Percentiles rank a stretch among this genome's conserved stretches.
Conservation (phyloP, 306 rosid genomes). For the Glycine tomentella region DNA sequence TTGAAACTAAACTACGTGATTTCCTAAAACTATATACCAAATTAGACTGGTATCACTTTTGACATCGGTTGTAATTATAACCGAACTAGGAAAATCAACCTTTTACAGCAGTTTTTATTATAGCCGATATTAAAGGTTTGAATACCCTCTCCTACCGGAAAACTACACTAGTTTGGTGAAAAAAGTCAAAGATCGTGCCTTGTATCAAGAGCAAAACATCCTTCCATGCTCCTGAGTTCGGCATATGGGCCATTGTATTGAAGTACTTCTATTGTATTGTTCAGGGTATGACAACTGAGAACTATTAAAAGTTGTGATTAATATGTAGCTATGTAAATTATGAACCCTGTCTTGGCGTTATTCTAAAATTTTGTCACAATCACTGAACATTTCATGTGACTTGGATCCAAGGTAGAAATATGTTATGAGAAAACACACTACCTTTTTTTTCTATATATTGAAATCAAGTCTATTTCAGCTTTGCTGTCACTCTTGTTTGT, state of each 20-base stretch:
- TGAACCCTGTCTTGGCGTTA: not conserved
- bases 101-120: too few species aligned
- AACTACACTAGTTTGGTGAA: too few species aligned
- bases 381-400: not conserved
- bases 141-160: too few species aligned
- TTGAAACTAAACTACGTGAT: too few species aligned
- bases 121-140: too few species aligned
- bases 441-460: not conserved
- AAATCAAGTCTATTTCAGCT: constrained; percentile 16
- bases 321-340: too few species aligned
- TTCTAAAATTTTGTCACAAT: not conserved
- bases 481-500: constrained; percentile 21
- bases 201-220: not conserved
- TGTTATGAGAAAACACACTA: not conserved
- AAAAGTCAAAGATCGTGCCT: not conserved
- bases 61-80: too few species aligned
- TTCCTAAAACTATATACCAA: too few species aligned
- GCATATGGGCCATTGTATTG: too few species aligned
- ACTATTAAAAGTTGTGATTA: not conserved
- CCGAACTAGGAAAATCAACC: too few species aligned
- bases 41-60: too few species aligned
- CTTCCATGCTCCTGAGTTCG: too few species aligned
- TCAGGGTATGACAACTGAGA: not conserved
- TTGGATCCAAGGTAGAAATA: not conserved
- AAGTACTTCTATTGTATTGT: not conserved